Base-by-base conservation (phyloP, 805 yeast genomes). In the Ogataea ramenticola region DNA sequence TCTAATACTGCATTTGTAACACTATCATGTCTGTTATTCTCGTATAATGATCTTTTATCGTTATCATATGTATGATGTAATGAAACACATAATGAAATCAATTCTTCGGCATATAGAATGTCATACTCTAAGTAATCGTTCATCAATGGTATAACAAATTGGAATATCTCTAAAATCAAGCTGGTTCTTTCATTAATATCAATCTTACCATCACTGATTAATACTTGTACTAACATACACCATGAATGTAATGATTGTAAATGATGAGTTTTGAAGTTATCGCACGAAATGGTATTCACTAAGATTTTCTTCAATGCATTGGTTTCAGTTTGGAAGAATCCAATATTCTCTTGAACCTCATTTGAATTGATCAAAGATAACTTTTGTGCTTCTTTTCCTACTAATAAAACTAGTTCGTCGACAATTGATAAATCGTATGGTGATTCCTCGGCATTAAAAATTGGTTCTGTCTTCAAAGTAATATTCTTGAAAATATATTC, bases 161-260 rank as follows among this genome's bases (percentile, higher is more conserved):
- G 95, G 49, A 89, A 79, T 2, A 86, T 77, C 51, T 85, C 95
- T 17, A 87, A 63, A 43, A 88, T 79, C 54, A 91, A 83, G 33
- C 77, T 73, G 0, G 79, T 68, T 40, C 82, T 68, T n/a, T 64
- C 61, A 9, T 63, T 54, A 0, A 70, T 55, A 7, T 67, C 61
- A 44, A 79, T 61, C n/a, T 66, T 66, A 10, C 79, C 80, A 59
- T 82, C 89, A 4, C 79, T 70, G 4, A 86, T 79, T 38, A 87
- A 63, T 3, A 88, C 78, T 48, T 88, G 87, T 21, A 87, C 80
- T 41, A 90, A 61, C 51, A 81, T 82, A 20, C 82, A 80, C 98
- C 98, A 91, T 0, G 95, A 76, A 55, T 82, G 87, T 26, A 91
- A 64, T 45, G 82, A 77, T 14, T 72, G 64, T 39, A 83, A 64